Base-by-base conservation (phyloP, 2,329 filamentous ascomycete genomes). In the Ophiocordyceps camponoti-leonardi region DNA sequence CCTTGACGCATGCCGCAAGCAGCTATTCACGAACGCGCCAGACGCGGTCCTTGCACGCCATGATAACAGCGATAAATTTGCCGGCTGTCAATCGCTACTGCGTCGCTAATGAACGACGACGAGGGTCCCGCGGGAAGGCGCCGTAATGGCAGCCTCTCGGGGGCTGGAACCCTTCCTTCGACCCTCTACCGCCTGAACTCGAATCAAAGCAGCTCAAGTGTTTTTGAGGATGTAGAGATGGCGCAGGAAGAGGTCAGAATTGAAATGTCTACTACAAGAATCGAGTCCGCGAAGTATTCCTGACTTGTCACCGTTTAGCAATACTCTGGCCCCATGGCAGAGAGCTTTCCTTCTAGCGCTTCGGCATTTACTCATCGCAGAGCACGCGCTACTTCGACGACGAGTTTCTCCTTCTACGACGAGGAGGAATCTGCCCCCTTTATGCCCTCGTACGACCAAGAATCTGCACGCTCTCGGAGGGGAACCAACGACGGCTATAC, bases 151-250 rank as follows among this genome's bases (percentile, higher is more conserved):
- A 30, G 45, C 43, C 44, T 39, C 20, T 30, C 41, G 14, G 43
- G 43, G 30, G 41, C 28, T 19, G 28, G 30, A 23, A 16, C 43
- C 14, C 44, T 44, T 40, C 43, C 35, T 39, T 23, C 48, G 31
- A 42, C 49, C 12, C 44, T 49, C 18, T 85, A 86, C 61, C 70
- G 80, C 45, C 69, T 81, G 46, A 71, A 71, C 52, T 83, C 80
- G 44, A 85, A 85, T 56, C 70, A 79, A 55, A 86, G 83, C 65
- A 78, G 73, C 62, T 71, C 80, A 33, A 94, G 86, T 63, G 81
- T 95, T 53, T 81, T 94, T 54, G 86, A 86, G 53, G 86, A 94
- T 62, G 88, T 96, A n/a, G 90, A 95, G 61, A 96, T 98, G 92
- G 90, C 92, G 19, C 86, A 93, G 44, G 86, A 94, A 60, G 90